These are phyloP conservation scores for Fusarium sp. DNA, from an alignment of 2,329 filamentous ascomycete species.

Conservation along the genomic window DNA sequence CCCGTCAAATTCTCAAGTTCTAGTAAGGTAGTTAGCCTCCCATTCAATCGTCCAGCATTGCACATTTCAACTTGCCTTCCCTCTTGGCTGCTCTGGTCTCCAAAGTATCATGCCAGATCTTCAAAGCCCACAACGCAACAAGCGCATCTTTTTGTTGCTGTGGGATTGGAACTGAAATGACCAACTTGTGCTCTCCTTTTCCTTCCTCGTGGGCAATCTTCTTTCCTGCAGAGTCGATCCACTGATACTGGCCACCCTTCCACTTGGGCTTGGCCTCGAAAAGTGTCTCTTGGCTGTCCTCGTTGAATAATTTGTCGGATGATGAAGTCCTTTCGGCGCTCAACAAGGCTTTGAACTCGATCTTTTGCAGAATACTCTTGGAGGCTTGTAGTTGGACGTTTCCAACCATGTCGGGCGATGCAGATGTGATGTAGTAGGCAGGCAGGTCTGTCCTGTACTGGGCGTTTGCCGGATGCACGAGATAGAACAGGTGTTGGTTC, in stretches of 20 bases:
- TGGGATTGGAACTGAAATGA: background rate
- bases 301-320: slow-evolving; percentile 9
- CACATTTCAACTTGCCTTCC: background rate
- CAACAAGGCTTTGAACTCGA: slow-evolving; percentile 13
- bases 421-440: slow-evolving; percentile 28
- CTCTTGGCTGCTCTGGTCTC: background rate
- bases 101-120: slow-evolving; percentile 23
- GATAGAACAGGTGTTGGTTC: slow-evolving; percentile 22
- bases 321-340: slow-evolving; percentile 17
- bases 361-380: accelerated
- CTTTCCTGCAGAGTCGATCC: background rate
- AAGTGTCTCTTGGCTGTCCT: background rate
- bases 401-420: slow-evolving; percentile 11
- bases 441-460: slow-evolving; percentile 2
- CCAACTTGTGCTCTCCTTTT: background rate
- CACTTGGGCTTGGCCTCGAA: slow-evolving; percentile 18
- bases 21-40: background rate
- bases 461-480: slow-evolving; percentile 6
- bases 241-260: slow-evolving; percentile 25
- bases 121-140: slow-evolving; percentile 25
- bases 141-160: slow-evolving; percentile 7
- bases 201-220: slow-evolving; percentile 10
- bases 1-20: background rate
- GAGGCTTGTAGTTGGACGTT: slow-evolving; percentile 14
- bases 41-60: background rate